Evolutionary conservation across 2,329 filamentous ascomycete genomes (phyloP).

Genomic region (Sclerotiophoma versabilis): DNA sequence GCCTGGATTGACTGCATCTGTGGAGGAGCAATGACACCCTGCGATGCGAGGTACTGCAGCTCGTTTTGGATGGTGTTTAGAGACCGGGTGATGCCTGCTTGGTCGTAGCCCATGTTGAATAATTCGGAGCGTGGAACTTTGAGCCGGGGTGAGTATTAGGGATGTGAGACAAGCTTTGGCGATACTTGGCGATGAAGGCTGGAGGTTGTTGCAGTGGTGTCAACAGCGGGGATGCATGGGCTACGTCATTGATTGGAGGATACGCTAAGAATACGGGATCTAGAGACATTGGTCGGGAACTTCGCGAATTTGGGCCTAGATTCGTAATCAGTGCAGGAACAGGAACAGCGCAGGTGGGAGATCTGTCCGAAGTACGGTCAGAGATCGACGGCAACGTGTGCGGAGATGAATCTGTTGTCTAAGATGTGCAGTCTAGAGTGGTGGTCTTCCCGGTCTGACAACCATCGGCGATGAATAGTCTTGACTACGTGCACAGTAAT

Average conservation of each 20-base stretch:
- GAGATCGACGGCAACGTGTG: no score
- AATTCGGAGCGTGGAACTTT: no score
- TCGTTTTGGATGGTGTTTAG: conserved; percentile 24
- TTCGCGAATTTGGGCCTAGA: no score
- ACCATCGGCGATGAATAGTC: not conserved
- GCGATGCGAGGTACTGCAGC: conserved; percentile 26
- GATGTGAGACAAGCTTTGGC: conserved; percentile 9
- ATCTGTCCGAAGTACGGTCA: no score
- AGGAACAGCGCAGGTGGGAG: no score
- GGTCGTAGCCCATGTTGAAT: conserved; percentile 20
- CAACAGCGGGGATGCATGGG: not conserved
- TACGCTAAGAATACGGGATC: not conserved
- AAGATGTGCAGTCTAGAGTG: not conserved
- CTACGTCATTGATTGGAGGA: conserved; percentile 9
- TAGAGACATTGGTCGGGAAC: not conserved
- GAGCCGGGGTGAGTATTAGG: no score
- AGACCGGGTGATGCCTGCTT: conserved; percentile 26
- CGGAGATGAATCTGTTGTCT: no score
- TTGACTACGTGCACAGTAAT: not conserved
- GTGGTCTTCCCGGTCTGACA: no score
- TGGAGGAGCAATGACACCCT: conserved; percentile 23
- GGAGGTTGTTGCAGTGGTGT: conserved; percentile 3
- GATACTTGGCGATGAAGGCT: conserved; percentile 10
- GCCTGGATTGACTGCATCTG: conserved; percentile 29
- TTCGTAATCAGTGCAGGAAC: no score